Evolutionary conservation across 768 basidiomycete species (phyloP).

Genomic region (Calvatia gigantea): DNA sequence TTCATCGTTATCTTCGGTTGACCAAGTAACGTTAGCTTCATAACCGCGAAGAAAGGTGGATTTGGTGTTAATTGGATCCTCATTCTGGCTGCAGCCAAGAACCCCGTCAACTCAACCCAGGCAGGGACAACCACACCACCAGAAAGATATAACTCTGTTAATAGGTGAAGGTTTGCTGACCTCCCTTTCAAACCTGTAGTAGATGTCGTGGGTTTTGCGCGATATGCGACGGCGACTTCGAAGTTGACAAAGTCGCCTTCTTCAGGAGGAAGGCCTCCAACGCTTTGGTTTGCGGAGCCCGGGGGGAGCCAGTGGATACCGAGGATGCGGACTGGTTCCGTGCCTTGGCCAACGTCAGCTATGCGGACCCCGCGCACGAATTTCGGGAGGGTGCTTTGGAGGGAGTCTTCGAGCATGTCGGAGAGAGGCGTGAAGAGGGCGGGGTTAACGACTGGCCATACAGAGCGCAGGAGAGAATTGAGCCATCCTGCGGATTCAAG

Average conservation of each 20-base stretch:
- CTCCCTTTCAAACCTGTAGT: conserved; percentile 31
- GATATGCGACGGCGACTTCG: conserved; percentile 69
- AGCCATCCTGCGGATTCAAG: conserved; percentile 48
- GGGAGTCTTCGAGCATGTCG: conserved; percentile 62
- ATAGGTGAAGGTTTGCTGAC: conserved; percentile 57
- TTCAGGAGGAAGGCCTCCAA: conserved; percentile 31
- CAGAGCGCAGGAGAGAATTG: conserved; percentile 52
- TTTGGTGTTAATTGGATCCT: conserved; percentile 74
- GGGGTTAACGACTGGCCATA: conserved; percentile 79
- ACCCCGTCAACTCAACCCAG: conserved; percentile 70
- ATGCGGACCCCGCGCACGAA: conserved; percentile 62
- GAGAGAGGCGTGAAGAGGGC: conserved; percentile 52
- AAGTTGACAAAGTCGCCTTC: conserved; percentile 57
- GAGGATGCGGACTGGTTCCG: conserved; percentile 66
- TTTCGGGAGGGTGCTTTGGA: conserved; percentile 50
- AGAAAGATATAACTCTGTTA: conserved; percentile 65
- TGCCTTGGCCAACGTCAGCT: conserved; percentile 66
- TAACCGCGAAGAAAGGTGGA: conserved; percentile 51
- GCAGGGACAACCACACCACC: conserved; percentile 47
- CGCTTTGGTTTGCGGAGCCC: conserved; percentile 23
- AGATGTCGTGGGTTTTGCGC: conserved; percentile 44
- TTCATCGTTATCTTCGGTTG: conserved; percentile 63
- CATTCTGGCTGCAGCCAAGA: conserved; percentile 59
- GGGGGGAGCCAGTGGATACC: conserved; percentile 52
- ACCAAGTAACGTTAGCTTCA: conserved; percentile 64